Base-by-base conservation (phyloP, 306 rosid genomes). In the Ormosia semicastrata region DNA sequence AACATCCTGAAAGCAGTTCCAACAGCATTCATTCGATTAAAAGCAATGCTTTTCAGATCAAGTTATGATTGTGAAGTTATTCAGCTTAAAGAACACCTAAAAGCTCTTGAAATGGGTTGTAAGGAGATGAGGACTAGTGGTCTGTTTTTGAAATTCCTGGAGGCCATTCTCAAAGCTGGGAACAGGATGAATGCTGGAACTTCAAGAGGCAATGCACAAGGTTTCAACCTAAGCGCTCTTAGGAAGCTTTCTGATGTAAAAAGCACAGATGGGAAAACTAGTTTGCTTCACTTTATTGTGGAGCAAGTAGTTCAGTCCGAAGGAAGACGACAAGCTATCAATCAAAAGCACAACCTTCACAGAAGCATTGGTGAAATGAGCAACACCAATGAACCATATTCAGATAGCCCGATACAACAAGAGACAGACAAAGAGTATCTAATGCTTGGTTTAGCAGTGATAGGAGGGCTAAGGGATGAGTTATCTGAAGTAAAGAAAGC, bases 121-220 rank as follows among this genome's bases (percentile, higher is more conserved):
- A 86, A 89, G 81, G 98, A 92, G 78, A 90, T 92, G 3, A 86
- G 87, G 52, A 62, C 79, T 40, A 85, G 89, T 8, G 90, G 89
- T 5, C 79, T 95, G 8, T 89, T 95, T 71, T 75, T 90, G 39
- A 95, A 89, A 78, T 93, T 95, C 15, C 91, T 95, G 0, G 98
- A 95, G 76, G 98, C 96, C 37, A 90, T 94, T 82, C 94, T 95
- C 85, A 95, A 90, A 83, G 91, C 99, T 3, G 93, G 98, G 50
- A 93, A 93, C 68, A 73, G 90, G 43, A 87, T 95, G 99, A 95
- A 95, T 83, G 92, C 94, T 17, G 99, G 98, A 77, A 95, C 99
- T 47, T 74, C 92, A 2, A 87, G 98, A 83, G 99, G 98, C 36
- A 89, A 88, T 77, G 96, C 93, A 6, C 91, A 89, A 80, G 99